Base-by-base conservation (phyloP, 805 yeast species). In the Torulaspora indica region DNA sequence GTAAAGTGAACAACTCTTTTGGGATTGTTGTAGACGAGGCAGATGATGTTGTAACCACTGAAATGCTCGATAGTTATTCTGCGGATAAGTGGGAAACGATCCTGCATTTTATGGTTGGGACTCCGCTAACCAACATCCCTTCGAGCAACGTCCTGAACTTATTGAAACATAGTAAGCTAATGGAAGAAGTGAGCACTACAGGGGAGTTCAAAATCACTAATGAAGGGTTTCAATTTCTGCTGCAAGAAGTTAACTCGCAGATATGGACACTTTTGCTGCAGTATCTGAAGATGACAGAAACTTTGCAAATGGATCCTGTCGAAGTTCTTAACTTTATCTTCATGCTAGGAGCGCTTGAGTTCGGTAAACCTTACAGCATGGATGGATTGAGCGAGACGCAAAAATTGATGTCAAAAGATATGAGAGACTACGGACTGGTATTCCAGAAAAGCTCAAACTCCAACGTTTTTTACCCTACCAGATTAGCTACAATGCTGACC, bases 101-200 rank as follows among this genome's bases (percentile, higher is more conserved):
- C 54, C 71, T 93, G 55, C 98, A 93, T 71, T 93, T 83, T 69
- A 91, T 93, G 98, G 99, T 93, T 35, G 96, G 98, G 1, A 87
- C 97, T 0, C 85, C 86, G 40, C 68, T 82, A 36, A 72, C 77
- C 8, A 74, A 72, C 13, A 68, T 77, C 2, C 96, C 96, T 2
- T 82, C 90, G 38, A 74, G 76, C n/a, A 90, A 91, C 13, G 97
- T 91, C 0, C 70, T 93, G 39, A 76, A 80, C 13, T 70, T 93
- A 22, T 70, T 93, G 38, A 75, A 77, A 51, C 88, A 81, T 68
- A 83, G 95, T 49, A 91, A 91, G 2, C 71, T 93, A 41, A 90
- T 93, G 96, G 95, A 85, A 57, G 82, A 84, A 17, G 56, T 57
- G 8, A 61, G 60, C 14, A 41, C 55, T 6, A 54, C 69, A 43